Evolutionary conservation across 2,329 filamentous ascomycete genomes (phyloP).

Genomic region (Fusarium secorum): DNA sequence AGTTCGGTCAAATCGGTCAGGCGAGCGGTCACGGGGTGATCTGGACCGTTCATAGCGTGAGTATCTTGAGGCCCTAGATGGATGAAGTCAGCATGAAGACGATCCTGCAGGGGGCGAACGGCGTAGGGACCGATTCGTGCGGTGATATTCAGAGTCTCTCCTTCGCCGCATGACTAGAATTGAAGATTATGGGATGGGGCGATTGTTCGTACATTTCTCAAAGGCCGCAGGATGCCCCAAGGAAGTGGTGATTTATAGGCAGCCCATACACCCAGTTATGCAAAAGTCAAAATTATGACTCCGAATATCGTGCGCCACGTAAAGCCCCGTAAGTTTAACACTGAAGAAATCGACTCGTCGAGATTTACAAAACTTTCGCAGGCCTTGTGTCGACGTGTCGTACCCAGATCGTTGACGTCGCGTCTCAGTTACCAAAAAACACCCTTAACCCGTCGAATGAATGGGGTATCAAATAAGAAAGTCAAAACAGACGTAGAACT

Average conservation of each 20-base stretch:
- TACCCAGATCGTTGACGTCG: conserved; percentile 6
- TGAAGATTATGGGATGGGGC: neutral
- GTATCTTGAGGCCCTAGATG: conserved; percentile 66
- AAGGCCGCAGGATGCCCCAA: conserved; percentile 27
- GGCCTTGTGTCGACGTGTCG: conserved; percentile 9
- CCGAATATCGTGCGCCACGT: neutral
- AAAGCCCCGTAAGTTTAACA: neutral
- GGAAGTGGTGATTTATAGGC: conserved; percentile 15
- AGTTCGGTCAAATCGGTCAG: conserved; percentile 67
- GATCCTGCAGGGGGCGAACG: neutral
- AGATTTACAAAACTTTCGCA: conserved; percentile 10
- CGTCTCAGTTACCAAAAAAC: conserved; percentile 18
- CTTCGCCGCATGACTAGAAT: neutral
- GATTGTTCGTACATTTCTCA: conserved; percentile 35
- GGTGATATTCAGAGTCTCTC: neutral
- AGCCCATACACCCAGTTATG: conserved; percentile 33
- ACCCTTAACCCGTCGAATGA: neutral
- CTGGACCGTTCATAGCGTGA: conserved; percentile 67
- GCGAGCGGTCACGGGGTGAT: conserved; percentile 73
- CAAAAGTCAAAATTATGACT: neutral
- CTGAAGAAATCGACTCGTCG: neutral
- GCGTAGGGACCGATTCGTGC: neutral
- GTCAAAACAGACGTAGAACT: neutral
- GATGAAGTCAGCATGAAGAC: conserved; percentile 16
- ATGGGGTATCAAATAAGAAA: conserved; percentile 9